Evolutionary conservation across 140 eudicot species (phyloP).

Genomic region (Erigeron philadelphicus): DNA sequence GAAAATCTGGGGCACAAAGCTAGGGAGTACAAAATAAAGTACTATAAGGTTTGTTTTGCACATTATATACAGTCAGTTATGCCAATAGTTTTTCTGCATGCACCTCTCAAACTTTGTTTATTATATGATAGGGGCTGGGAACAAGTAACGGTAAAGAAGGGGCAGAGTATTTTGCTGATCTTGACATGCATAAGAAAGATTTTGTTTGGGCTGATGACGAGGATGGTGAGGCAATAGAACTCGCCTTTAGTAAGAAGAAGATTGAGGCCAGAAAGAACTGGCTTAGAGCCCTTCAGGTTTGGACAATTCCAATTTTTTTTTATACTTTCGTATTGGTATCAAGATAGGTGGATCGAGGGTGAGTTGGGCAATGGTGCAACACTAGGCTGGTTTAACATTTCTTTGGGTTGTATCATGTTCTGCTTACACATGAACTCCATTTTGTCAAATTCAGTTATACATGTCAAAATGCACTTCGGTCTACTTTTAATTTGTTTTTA

Average conservation of each 20-base stretch:
- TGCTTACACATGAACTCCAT: no score
- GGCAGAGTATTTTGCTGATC: slow-evolving; percentile 63
- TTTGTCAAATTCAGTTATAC: no score
- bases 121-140: slow-evolving; percentile 71
- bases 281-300: slow-evolving; percentile 80
- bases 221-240: slow-evolving; percentile 85
- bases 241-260: slow-evolving; percentile 89
- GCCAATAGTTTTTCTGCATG: not conserved
- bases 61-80: no score
- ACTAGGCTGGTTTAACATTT: no score
- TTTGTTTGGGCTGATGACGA: slow-evolving; percentile 65
- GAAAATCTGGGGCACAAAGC: slow-evolving; percentile 43
- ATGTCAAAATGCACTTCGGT: not conserved
- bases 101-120: not conserved
- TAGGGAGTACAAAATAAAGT: slow-evolving; percentile 62
- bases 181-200: slow-evolving; percentile 62
- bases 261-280: slow-evolving; percentile 87
- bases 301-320: not conserved
- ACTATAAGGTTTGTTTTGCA: slow-evolving; percentile 68
- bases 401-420: not conserved
- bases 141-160: slow-evolving; percentile 72
- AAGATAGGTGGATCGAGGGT: no score
- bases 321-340: not conserved
- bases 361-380: no score
- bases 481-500: not conserved